Conservation (phyloP, 2,329 filamentous ascomycete genomes). For the Xenosphaeropsis pyriputrescens region DNA sequence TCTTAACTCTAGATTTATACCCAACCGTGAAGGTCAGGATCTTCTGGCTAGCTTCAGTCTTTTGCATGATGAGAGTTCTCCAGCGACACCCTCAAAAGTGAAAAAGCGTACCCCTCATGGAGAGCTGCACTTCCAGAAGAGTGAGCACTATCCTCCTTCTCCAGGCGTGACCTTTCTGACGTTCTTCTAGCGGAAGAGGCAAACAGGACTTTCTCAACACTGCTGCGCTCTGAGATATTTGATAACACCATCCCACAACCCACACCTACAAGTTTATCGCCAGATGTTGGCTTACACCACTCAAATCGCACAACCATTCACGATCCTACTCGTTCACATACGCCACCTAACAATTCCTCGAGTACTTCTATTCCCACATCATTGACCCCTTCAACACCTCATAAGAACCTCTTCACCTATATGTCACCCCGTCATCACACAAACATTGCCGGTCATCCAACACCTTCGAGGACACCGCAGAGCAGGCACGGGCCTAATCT, state of each 20-base stretch:
- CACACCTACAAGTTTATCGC: constrained; percentile 46
- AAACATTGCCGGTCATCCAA: constrained; percentile 65
- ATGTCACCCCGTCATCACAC: constrained; percentile 58
- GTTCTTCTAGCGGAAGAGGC: constrained; percentile 68
- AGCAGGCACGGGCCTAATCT: constrained; percentile 79
- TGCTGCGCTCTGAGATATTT: constrained; percentile 85
- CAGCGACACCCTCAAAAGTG: constrained; percentile 74
- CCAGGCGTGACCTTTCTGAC: constrained; percentile 10
- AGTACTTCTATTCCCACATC: constrained; percentile 52
- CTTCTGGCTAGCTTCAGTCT: constrained; percentile 85
- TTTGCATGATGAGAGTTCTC: constrained; percentile 83
- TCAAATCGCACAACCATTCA: constrained; percentile 38
- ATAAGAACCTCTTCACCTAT: constrained; percentile 94
- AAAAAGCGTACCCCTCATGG: constrained; percentile 77
- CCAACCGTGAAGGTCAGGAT: constrained; percentile 84
- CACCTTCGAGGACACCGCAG: constrained; percentile 78
- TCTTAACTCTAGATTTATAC: constrained; percentile 60
- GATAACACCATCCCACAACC: constrained; percentile 78
- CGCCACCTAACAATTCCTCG: constrained; percentile 56
- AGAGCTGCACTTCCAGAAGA: constrained; percentile 88
- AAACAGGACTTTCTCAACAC: constrained; percentile 78
- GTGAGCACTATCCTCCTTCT: constrained; percentile 32
- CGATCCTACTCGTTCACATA: constrained; percentile 61
- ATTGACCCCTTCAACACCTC: constrained; percentile 83
- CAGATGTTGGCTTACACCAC: constrained; percentile 36